Conservation (phyloP, 768 basidiomycete genomes). For the Cystobasidiopsis lactophilus region DNA sequence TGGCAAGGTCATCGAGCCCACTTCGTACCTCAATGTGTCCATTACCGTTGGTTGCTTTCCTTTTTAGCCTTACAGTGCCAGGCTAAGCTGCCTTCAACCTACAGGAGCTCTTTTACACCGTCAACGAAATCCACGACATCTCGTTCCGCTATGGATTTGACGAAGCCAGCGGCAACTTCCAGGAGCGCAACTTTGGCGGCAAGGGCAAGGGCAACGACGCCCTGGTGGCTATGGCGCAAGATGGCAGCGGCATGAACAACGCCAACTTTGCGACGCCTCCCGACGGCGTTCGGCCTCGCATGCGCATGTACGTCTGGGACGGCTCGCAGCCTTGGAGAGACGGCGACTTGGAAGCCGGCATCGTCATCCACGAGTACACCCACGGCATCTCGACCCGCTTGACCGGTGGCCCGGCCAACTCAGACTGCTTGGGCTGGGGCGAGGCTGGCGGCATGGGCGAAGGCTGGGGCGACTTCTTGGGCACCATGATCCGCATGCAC, state of each 20-base stretch:
- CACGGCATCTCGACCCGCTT: conserved; percentile 85
- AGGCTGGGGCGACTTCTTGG: conserved; percentile 48
- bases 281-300: conserved; percentile 21
- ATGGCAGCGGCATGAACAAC: conserved; percentile 55
- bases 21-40: conserved; percentile 64
- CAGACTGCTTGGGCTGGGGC: conserved; percentile 47
- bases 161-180: conserved; percentile 84
- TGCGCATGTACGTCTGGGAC: conserved; percentile 42
- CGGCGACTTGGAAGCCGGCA: conserved; percentile 87
- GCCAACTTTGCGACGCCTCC: conserved; percentile 47
- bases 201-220: conserved; percentile 58
- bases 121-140: conserved; percentile 29
- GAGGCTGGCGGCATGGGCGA: conserved; percentile 77
- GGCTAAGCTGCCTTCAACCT: background rate
- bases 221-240: conserved; percentile 86
- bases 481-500: conserved; percentile 36
- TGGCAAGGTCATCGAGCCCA: conserved; percentile 48
- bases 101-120: conserved; percentile 26
- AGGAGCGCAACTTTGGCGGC: conserved; percentile 79
- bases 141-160: conserved; percentile 61
- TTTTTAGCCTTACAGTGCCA: too few relatives aligned
- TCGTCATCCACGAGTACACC: conserved; percentile 51
- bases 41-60: conserved; percentile 75
- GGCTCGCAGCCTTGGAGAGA: conserved; percentile 74
- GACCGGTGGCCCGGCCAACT: conserved; percentile 46